Base-by-base conservation (phyloP, 257 asterid genomes). In the Solanum pennellii region DNA sequence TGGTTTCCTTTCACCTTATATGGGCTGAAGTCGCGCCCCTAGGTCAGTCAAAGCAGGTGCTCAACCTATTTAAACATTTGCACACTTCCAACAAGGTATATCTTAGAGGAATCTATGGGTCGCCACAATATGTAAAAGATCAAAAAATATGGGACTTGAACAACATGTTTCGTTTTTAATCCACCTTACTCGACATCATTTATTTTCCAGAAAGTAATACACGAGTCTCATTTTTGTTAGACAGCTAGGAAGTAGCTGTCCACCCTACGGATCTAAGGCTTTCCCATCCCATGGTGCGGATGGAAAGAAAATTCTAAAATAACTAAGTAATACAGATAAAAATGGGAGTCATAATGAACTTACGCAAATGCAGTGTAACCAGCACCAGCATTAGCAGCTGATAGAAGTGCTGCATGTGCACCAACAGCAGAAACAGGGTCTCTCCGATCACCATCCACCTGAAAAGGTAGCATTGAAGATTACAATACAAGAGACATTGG, bases 281-380 rank as follows among this genome's bases (percentile, higher is more conserved):
- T 79, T 79, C 66, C 9, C 56, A 79, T 45, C 66, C 66, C 84
- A n/a, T 47, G 47, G 65, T 45, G 25, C 12, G 1, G 25, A 47
- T 45, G 42, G 65, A 45, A 79, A 47, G 66, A 45, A 45, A 27
- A 79, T 47, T 79, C 31, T 9, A 84, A 42, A 7, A 83, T 52
- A 25, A 45, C 12, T 27, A 35, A 75, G 20, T 80, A 45, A 47
- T 18, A 29, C 68, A 16, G 85, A 18, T 47, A 74, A 18, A 47
- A 45, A 47, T 52, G 44, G 44, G 27, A 47, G 29, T 49, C 20
- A 6, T 47, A 27, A 47, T 5, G 75, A 87, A 94, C 99, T 92
- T 93, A 97, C 99, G 98, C 99, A 89, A 93, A 97, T 84, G 98
- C 98, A 74, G 99, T 91, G 91, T 96, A 96, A 89, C 99, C 99